Evolutionary conservation across 2,329 filamentous ascomycete species (phyloP).

Genomic region (Tolypocladium nubicola): DNA sequence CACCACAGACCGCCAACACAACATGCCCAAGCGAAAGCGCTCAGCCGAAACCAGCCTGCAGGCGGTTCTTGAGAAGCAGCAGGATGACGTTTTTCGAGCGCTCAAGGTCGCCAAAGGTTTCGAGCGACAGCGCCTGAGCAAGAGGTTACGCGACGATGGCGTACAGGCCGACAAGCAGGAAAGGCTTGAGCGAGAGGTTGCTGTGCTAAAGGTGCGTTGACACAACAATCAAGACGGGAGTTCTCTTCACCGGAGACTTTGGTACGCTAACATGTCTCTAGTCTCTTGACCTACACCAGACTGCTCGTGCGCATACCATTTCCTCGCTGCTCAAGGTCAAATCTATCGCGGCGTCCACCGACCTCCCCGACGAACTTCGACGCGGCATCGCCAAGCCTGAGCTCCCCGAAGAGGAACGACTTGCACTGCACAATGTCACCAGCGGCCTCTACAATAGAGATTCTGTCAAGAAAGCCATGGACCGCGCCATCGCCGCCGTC

Average conservation of each 20-base stretch:
- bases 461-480: slow-evolving; percentile 37
- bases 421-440: slow-evolving; percentile 47
- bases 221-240: background rate
- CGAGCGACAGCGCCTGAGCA: slow-evolving; percentile 67
- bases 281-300: slow-evolving; percentile 48
- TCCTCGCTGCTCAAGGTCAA: slow-evolving; percentile 44
- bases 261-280: slow-evolving; percentile 10
- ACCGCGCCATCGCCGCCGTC: slow-evolving; percentile 36
- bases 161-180: slow-evolving; percentile 37
- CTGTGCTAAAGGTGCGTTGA: slow-evolving; percentile 38
- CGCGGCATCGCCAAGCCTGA: slow-evolving; percentile 37
- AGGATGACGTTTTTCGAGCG: slow-evolving; percentile 52
- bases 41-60: slow-evolving; percentile 31
- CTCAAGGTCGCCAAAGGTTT: slow-evolving; percentile 66
- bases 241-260: background rate
- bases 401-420: slow-evolving; percentile 39
- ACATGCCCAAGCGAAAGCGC: slow-evolving; percentile 51
- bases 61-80: slow-evolving; percentile 40
- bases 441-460: slow-evolving; percentile 44
- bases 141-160: slow-evolving; percentile 39
- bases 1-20: slow-evolving; percentile 1
- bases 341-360: slow-evolving; percentile 37
- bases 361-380: slow-evolving; percentile 37
- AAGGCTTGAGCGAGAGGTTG: slow-evolving; percentile 51
- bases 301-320: slow-evolving; percentile 44